A percentile compares a stretch with the other conserved stretches of the same genome.
Evolutionary conservation across 257 asterid species (phyloP).

Genomic region (Nicotiana benthamiana): DNA sequence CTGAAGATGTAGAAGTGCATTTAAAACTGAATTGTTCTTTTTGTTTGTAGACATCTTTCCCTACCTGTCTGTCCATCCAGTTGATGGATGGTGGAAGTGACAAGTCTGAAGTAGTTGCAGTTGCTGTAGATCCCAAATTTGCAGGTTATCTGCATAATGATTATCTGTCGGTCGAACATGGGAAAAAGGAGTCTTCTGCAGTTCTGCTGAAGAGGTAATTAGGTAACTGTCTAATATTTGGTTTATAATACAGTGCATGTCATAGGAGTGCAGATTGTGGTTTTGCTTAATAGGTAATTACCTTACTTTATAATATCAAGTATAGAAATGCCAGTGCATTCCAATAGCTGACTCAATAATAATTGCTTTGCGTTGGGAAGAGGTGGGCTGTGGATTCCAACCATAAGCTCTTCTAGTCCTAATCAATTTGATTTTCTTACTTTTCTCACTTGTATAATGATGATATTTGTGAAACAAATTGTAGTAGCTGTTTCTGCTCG

Average conservation of each 20-base stretch:
- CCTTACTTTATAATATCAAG: background rate
- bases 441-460: background rate
- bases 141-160: slow-evolving; percentile 65
- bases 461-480: background rate
- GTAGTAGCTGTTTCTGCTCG: background rate
- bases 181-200: slow-evolving; percentile 64
- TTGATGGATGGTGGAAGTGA: slow-evolving; percentile 86
- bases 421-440: background rate
- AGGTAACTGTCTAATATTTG: background rate
- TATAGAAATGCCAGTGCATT: background rate
- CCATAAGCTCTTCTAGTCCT: background rate
- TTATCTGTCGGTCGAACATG: slow-evolving; percentile 60
- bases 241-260: background rate
- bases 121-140: slow-evolving; percentile 87
- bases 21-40: slow-evolving; percentile 19
- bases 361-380: background rate
- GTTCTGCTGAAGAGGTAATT: slow-evolving; percentile 68
- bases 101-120: slow-evolving; percentile 86
- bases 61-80: slow-evolving; percentile 70
- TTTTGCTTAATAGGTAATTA: slow-evolving; percentile 60
- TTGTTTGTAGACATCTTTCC: slow-evolving; percentile 52
- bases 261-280: slow-evolving; percentile 41
- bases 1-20: background rate
- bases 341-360: background rate
- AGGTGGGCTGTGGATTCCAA: background rate